Percentiles rank a stretch among this genome's conserved stretches.
phyloP scores from a whole-genome alignment of 352 stramenopile genomes.

The Globisporangium nagaii region DNA sequence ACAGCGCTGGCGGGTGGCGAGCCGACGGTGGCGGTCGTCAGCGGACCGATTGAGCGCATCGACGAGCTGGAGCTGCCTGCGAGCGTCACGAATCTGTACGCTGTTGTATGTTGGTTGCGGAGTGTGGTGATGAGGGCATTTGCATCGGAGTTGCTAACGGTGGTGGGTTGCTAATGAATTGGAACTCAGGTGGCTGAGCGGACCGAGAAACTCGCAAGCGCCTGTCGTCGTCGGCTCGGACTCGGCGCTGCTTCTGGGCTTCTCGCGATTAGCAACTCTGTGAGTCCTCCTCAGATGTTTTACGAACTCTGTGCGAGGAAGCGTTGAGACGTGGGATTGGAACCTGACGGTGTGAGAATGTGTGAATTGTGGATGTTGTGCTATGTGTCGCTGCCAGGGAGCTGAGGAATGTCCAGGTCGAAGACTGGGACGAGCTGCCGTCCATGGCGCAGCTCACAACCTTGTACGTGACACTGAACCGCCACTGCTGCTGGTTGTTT shows the following conservation, averaged over 20 bases:
- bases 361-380: constrained; percentile 1
- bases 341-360: neutral
- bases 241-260: neutral
- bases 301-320: too few species aligned
- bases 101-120: neutral
- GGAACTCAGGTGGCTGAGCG: constrained; percentile 1
- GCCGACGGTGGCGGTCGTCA: neutral
- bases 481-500: neutral
- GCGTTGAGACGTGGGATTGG: neutral
- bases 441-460: constrained; percentile 2
- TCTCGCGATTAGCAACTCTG: constrained; percentile 4
- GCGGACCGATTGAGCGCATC: constrained; percentile 3
- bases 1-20: neutral
- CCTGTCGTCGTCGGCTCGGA: neutral
- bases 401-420: neutral
- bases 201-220: neutral
- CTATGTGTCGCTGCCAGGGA: too few species aligned
- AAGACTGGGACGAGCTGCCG: constrained; percentile 8
- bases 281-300: neutral
- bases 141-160: too few species aligned
- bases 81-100: constrained; percentile 4
- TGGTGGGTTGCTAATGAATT: too few species aligned
- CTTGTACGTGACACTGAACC: neutral
- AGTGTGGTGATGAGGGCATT: too few species aligned
- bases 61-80: constrained; percentile 3